Percentiles rank a stretch among this genome's conserved stretches.
These are phyloP conservation scores for Starmerella gropengiesseri DNA, from an alignment of 805 yeast genomes.

Conservation along the genomic window DNA sequence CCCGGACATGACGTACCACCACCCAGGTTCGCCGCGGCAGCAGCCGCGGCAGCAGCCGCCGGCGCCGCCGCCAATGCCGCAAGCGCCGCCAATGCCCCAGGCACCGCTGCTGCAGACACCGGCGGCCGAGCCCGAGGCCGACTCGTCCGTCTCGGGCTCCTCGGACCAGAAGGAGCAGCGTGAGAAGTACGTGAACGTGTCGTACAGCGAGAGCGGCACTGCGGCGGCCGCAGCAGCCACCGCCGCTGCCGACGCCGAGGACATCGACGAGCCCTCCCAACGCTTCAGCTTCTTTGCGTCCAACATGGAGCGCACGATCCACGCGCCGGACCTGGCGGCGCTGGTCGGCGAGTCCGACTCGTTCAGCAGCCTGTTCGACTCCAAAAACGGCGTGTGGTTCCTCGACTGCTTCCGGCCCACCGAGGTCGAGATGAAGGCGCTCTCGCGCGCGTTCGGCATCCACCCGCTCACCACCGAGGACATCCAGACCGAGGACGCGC, in stretches of 20 bases:
- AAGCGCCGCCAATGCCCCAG: too few species aligned
- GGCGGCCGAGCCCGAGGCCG: too few species aligned
- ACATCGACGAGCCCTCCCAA: conserved; percentile 44
- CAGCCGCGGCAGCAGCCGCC: too few species aligned
- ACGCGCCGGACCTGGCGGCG: conserved; percentile 77
- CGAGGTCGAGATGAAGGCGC: conserved; percentile 83
- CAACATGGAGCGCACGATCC: conserved; percentile 75
- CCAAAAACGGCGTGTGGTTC: conserved; percentile 86
- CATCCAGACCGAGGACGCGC: conserved; percentile 89
- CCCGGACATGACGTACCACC: too few species aligned
- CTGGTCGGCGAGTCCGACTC: conserved; percentile 49
- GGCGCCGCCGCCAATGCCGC: too few species aligned
- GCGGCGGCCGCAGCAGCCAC: conserved; percentile 1
- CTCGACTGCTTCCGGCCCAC: conserved; percentile 89
- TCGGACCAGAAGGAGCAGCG: too few species aligned
- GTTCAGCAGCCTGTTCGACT: conserved; percentile 57
- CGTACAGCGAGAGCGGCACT: not conserved
- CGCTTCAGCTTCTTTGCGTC: conserved; percentile 76
- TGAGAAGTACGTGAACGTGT: too few species aligned
- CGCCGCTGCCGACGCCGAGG: not conserved
- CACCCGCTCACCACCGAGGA: conserved; percentile 98
- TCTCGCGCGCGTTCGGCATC: conserved; percentile 89
- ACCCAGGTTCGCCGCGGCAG: too few species aligned
- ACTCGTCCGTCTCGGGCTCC: not conserved
- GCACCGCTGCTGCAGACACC: too few species aligned